Evolutionary conservation across 2,329 filamentous ascomycete genomes (phyloP), one percentile per base, ranked within the genome.

Genomic region (Aspergillus hiratsukae): DNA sequence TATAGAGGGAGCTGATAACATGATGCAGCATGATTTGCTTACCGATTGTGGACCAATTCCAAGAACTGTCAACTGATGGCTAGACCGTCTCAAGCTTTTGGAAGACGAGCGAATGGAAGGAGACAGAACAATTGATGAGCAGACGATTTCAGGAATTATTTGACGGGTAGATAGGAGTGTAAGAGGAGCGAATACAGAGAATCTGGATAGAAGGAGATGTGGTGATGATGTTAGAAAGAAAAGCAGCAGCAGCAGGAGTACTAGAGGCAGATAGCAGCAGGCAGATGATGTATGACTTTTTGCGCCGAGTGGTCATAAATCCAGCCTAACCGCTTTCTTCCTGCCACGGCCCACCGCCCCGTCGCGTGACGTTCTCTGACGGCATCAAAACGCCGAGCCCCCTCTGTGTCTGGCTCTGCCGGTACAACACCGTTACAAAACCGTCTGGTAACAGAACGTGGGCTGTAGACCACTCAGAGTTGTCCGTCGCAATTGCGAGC

Each of bases 361-460:
- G 49, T 63, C 66, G 62, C 64, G 68, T 72, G 69, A 73, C 71
- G 67, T 65, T 56, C 64, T 69, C 61, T 67, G 66, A 69, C 67
- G 62, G 60, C 63, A 66, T 66, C 46, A 43, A 45, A 55, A 41
- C 54, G 56, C 56, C 25, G 14, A 14, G 31, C 27, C 43, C 45
- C 31, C 48, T 40, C 35, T 35, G 48, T 54, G 50, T 48, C 25
- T 37, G 6, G 31, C 41, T 3, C 8, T 21, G 21, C 8, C 21
- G 41, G 41, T 45, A 51, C 48, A 58, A 43, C 48, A 52, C 52
- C 3, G 29, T 49, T 40, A 28, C 52, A 51, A 58, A 61, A 68
- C 66, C 3, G 64, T 69, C 63, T 58, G 29, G 62, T 68, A 61
- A 67, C 62, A 49, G 17, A 50, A 23, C 28, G 31, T 40, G 43